Evolutionary conservation across 2,329 filamentous ascomycete genomes (phyloP).

Genomic region (Calonectria ilicicola): DNA sequence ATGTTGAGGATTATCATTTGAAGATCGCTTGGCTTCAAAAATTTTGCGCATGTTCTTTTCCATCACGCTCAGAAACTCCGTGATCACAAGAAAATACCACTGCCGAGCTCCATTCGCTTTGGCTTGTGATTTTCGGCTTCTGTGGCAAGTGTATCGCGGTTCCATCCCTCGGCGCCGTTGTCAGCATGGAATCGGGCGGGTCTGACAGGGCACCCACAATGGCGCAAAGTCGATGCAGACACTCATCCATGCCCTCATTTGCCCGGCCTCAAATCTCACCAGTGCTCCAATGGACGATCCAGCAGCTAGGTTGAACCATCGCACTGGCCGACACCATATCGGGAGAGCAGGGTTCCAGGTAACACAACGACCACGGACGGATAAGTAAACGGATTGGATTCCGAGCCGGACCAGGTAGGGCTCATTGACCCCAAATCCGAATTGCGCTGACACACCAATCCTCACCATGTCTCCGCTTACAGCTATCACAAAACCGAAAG

Average conservation of each 20-base stretch:
- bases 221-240: constrained; percentile 19
- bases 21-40: neutral
- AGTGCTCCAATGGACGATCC: neutral
- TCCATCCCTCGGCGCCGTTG: constrained; percentile 4
- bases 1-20: neutral
- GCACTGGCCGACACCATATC: constrained; percentile 1
- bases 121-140: constrained; percentile 20
- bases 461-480: neutral
- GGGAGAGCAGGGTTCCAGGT: neutral
- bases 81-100: neutral
- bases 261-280: neutral
- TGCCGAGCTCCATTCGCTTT: neutral
- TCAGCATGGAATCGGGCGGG: constrained; percentile 18
- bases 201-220: constrained; percentile 19
- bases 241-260: neutral
- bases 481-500: neutral
- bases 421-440: neutral
- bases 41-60: neutral
- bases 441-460: neutral
- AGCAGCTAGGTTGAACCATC: neutral
- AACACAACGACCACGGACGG: neutral
- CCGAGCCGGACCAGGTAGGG: neutral
- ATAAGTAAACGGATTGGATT: neutral
- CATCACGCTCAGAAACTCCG: neutral
- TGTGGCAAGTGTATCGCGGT: constrained; percentile 14